Percentiles rank a stretch among this genome's conserved stretches.
These are phyloP conservation scores for Massariosphaeria phaeospora DNA, from an alignment of 495 filamentous ascomycete species.

Conservation along the genomic window DNA sequence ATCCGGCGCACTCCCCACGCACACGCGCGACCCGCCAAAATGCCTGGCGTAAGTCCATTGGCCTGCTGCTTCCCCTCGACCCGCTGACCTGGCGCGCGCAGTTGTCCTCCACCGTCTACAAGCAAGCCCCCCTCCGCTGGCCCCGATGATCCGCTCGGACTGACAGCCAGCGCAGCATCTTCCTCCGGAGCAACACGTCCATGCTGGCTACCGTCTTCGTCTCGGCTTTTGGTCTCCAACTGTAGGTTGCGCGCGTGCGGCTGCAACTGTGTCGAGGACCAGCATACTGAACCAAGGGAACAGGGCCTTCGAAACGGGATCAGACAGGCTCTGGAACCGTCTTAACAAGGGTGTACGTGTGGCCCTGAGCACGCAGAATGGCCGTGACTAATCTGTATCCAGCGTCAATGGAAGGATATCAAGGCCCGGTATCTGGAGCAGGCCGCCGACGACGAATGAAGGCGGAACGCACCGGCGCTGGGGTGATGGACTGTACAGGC, in stretches of 20 bases:
- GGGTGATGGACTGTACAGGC: neutral
- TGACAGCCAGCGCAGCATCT: slow-evolving; percentile 52
- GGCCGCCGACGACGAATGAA: slow-evolving; percentile 51
- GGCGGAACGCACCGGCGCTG: neutral
- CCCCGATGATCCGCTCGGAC: slow-evolving; percentile 12
- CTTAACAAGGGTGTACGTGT: slow-evolving; percentile 81
- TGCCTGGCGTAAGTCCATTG: slow-evolving; percentile 50
- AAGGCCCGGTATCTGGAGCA: slow-evolving; percentile 73
- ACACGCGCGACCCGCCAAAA: slow-evolving; percentile 39
- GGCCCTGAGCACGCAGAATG: neutral
- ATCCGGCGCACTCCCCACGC: slow-evolving; percentile 6
- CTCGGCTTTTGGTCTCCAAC: slow-evolving; percentile 84
- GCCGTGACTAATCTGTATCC: slow-evolving; percentile 40
- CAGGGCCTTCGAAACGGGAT: slow-evolving; percentile 70
- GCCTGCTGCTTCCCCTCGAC: slow-evolving; percentile 20
- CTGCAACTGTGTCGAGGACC: neutral
- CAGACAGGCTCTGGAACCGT: slow-evolving; percentile 82
- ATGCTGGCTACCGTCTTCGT: slow-evolving; percentile 83
- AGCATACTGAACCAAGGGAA: slow-evolving; percentile 6
- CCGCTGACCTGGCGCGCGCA: slow-evolving; percentile 37
- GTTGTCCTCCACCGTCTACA: slow-evolving; percentile 66
- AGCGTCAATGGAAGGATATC: slow-evolving; percentile 99
- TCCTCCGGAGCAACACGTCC: slow-evolving; percentile 79
- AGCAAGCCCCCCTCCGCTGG: slow-evolving; percentile 57
- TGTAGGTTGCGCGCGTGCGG: slow-evolving; percentile 54